These are phyloP conservation scores for Prosopis cineraria DNA, from an alignment of 306 rosid species.

Conservation along the genomic window DNA sequence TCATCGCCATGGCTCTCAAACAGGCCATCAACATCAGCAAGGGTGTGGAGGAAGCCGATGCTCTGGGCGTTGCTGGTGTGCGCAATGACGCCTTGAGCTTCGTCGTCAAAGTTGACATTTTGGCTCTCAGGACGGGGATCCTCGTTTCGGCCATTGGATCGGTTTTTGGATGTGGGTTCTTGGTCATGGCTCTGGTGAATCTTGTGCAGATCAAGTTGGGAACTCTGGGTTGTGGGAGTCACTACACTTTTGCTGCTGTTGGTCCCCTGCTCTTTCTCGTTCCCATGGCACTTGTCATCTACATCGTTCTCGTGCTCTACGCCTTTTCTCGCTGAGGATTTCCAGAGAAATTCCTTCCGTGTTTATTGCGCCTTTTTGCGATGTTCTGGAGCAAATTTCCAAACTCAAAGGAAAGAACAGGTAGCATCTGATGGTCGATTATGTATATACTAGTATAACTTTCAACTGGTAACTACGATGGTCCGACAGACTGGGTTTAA, in stretches of 20 bases:
- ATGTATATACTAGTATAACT: not conserved
- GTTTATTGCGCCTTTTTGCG: not conserved
- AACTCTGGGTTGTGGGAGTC: conserved; percentile 64
- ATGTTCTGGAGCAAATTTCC: not conserved
- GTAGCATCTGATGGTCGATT: not conserved
- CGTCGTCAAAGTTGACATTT: conserved; percentile 43
- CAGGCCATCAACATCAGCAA: conserved; percentile 58
- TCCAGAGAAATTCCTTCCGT: not conserved
- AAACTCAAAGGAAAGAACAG: not conserved
- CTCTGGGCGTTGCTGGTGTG: not conserved
- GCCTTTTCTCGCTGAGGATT: conserved; percentile 61
- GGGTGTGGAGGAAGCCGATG: not conserved
- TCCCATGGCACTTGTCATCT: conserved; percentile 64
- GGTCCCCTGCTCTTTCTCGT: conserved; percentile 78
- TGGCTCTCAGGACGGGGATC: conserved; percentile 60
- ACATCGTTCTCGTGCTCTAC: conserved; percentile 65
- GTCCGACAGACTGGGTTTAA: not conserved
- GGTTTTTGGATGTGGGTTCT: conserved; percentile 77
- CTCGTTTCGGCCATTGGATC: conserved; percentile 74
- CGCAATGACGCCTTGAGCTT: conserved; percentile 30
- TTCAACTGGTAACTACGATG: not conserved
- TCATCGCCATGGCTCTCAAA: conserved; percentile 74
- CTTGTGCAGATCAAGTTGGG: conserved; percentile 85
- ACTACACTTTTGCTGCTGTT: conserved; percentile 60
- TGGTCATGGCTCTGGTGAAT: conserved; percentile 76